Percentiles rank a stretch among this genome's conserved stretches.
phyloP scores from a whole-genome alignment of 2,329 filamentous ascomycete species.

The Ophiocordyceps camponoti-leonardi region DNA sequence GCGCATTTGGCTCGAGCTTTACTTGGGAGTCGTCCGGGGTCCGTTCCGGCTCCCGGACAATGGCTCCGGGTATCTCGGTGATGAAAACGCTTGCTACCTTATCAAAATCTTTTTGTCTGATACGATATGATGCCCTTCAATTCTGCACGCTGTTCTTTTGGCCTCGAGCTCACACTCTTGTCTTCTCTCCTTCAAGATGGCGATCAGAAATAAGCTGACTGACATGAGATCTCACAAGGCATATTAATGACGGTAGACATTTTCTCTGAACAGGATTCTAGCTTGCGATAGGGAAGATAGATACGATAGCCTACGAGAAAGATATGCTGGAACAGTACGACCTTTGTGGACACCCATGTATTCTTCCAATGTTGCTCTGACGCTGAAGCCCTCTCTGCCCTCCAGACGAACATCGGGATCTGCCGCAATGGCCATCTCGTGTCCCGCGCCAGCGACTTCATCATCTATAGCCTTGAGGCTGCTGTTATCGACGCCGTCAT shows the following conservation, averaged over 20 bases:
- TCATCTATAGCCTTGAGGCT: conserved; percentile 96
- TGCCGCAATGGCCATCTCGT: conserved; percentile 90
- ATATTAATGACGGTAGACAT: conserved; percentile 10
- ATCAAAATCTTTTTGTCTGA: conserved; percentile 60
- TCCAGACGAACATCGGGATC: conserved; percentile 63
- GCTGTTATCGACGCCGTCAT: conserved; percentile 79
- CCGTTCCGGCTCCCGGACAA: conserved; percentile 59
- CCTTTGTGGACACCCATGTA: conserved; percentile 3
- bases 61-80: conserved; percentile 60
- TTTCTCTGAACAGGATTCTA: conserved; percentile 51
- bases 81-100: conserved; percentile 99
- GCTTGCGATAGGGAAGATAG: conserved; percentile 89
- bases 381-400: conserved; percentile 29
- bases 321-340: conserved; percentile 77
- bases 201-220: not conserved
- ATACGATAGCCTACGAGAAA: conserved; percentile 60
- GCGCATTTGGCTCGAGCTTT: conserved; percentile 99
- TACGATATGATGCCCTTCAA: conserved; percentile 6
- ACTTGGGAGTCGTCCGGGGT: conserved; percentile 39
- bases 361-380: conserved; percentile 9
- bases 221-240: not conserved
- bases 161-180: not conserved
- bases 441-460: conserved; percentile 91
- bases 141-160: not conserved
- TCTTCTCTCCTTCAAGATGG: not conserved